These are phyloP conservation scores for Capronia epimyces DNA, from an alignment of 2,329 filamentous ascomycete genomes.

Conservation along the genomic window DNA sequence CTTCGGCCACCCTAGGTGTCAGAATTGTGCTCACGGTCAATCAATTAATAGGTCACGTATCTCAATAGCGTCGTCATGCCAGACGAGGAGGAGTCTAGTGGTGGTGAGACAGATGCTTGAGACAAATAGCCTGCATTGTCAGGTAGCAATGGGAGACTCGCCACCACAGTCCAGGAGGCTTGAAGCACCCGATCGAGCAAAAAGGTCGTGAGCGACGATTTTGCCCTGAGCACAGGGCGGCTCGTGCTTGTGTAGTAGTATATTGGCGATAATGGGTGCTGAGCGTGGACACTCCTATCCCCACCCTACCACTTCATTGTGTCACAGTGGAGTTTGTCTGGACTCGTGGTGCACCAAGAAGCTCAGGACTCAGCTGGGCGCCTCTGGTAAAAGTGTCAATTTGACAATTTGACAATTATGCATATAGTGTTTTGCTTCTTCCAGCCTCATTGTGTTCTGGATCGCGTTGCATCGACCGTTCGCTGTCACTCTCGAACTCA, in stretches of 20 bases:
- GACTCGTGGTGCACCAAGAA: not conserved
- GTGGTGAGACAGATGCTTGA: slow-evolving; percentile 20
- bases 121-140: not conserved
- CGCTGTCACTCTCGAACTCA: not conserved
- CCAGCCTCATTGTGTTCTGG: not conserved
- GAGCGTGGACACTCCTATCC: not conserved
- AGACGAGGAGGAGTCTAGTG: slow-evolving; percentile 44
- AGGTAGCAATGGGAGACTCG: slow-evolving; percentile 4
- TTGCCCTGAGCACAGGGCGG: slow-evolving; percentile 7
- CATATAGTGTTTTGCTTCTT: not conserved
- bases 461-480: not conserved
- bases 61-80: slow-evolving; percentile 70
- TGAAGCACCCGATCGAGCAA: slow-evolving; percentile 5
- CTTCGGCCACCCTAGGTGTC: not conserved
- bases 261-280: slow-evolving; percentile 5
- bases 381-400: no score
- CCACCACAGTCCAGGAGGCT: slow-evolving; percentile 8
- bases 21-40: slow-evolving; percentile 13
- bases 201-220: not conserved
- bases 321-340: slow-evolving; percentile 1
- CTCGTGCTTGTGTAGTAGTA: slow-evolving; percentile 15
- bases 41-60: slow-evolving; percentile 56
- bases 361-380: not conserved
- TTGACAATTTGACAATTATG: no score
- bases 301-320: slow-evolving; percentile 1